Evolutionary conservation across 208 protist species (phyloP).

Genomic region (Trichomonas gallinae): DNA sequence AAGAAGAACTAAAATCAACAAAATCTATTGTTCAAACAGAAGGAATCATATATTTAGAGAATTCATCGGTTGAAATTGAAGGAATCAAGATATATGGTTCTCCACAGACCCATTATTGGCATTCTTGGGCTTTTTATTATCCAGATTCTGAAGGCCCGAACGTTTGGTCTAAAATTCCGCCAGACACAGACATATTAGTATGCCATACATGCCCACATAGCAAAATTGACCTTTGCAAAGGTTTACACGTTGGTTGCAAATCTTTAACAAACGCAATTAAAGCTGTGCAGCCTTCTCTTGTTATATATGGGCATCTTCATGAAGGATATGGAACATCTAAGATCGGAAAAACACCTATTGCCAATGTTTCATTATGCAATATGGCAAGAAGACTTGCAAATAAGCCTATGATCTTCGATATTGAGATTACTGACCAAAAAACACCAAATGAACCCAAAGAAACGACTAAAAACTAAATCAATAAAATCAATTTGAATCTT

Average conservation of each 20-base stretch:
- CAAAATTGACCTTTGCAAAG: neutral
- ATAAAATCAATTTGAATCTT: no score
- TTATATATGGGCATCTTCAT: conserved; percentile 34
- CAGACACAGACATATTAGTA: neutral
- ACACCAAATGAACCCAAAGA: no score
- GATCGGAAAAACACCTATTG: conserved; percentile 3
- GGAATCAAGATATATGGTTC: conserved; percentile 32
- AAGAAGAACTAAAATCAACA: neutral
- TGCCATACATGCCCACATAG: conserved; percentile 21
- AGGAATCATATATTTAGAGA: neutral
- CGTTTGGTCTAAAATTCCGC: neutral
- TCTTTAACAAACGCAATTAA: conserved; percentile 1
- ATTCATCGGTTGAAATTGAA: neutral
- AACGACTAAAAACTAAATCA: no score
- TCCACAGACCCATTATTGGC: conserved; percentile 28
- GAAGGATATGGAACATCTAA: conserved; percentile 28
- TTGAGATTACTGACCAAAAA: no score
- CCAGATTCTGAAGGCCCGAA: neutral
- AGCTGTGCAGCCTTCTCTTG: conserved; percentile 18
- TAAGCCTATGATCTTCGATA: conserved; percentile 32
- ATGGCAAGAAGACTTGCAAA: neutral
- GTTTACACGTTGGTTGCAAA: neutral
- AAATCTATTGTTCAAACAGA: neutral
- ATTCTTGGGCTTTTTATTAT: conserved; percentile 32
- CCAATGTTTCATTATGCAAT: conserved; percentile 20